These are phyloP conservation scores for Tricholoma bakamatsutake DNA, from an alignment of 768 basidiomycete genomes.

Conservation along the genomic window DNA sequence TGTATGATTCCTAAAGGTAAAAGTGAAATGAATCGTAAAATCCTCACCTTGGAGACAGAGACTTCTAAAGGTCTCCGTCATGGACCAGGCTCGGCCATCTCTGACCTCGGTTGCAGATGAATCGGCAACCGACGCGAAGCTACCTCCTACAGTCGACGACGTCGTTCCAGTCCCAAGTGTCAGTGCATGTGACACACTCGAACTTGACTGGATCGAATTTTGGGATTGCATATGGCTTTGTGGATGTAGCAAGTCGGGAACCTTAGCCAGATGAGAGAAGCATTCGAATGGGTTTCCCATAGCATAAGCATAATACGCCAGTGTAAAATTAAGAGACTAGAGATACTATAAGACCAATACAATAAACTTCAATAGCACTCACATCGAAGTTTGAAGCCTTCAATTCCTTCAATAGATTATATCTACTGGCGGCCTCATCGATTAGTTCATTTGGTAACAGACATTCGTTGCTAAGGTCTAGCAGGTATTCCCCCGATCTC, in stretches of 20 bases:
- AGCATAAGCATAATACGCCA: constrained; percentile 81
- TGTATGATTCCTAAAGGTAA: neutral
- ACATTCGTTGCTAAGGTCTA: constrained; percentile 54
- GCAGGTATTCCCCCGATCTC: constrained; percentile 26
- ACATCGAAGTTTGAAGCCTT: constrained; percentile 52
- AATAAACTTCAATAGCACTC: constrained; percentile 22
- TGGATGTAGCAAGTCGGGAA: constrained; percentile 50
- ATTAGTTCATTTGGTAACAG: constrained; percentile 46
- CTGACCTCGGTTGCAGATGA: constrained; percentile 46
- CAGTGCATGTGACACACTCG: constrained; percentile 31
- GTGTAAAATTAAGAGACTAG: constrained; percentile 60
- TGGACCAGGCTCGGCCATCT: constrained; percentile 68
- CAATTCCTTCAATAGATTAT: constrained; percentile 47
- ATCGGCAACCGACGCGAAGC: constrained; percentile 37
- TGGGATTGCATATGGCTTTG: constrained; percentile 45
- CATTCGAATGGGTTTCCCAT: constrained; percentile 61
- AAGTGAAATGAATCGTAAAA: neutral
- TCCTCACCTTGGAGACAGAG: constrained; percentile 70
- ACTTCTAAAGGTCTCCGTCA: constrained; percentile 69
- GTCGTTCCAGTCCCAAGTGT: constrained; percentile 31
- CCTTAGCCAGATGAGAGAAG: constrained; percentile 48
- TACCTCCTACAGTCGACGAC: constrained; percentile 45
- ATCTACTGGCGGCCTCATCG: constrained; percentile 52
- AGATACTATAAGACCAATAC: constrained; percentile 1
- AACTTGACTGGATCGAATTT: constrained; percentile 34